Evolutionary conservation across 2,329 filamentous ascomycete species (phyloP), one percentile per base, ranked within the genome.

Genomic region (Curvularia lunata): DNA sequence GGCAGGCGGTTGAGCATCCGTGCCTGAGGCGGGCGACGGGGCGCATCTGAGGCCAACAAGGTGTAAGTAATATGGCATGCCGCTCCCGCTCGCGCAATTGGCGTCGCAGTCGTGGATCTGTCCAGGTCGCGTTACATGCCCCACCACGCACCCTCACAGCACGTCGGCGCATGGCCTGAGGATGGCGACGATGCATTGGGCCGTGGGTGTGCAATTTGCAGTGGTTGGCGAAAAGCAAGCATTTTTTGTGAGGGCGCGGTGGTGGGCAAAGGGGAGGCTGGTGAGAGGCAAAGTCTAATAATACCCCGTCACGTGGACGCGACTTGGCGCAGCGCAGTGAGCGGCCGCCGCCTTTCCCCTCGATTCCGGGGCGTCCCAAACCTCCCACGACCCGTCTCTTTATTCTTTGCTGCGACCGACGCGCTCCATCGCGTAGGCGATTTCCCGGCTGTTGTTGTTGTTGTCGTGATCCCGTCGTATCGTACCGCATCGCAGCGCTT

Each of bases 281-380:
- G 58, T 47, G 52, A 41, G 23, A 56, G 41, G 48, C 48, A 45
- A 38, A 51, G 41, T 56, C 54, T 58, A 63, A 57, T 55, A 51
- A 58, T 61, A 61, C 45, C 27, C 18, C 32, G 37, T 63, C 61
- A 61, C 61, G 61, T 59, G 61, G 47, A 5, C 28, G 40, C 18
- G 16, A 46, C 61, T 63, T 58, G 61, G 61, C 61, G 51, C 45
- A 52, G 50, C 47, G 40, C 54, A 53, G 50, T 46, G 55, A 58
- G 55, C 55, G 55, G 50, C 55, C 50, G 55, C 55, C 55, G 55
- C 55, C 30, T 45, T 48, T 49, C 55, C 45, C 54, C 43, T 57
- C 45, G 46, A 43, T 48, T 19, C 47, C 18, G 23, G 38, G 32
- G 43, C 41, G 52, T 47, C 52, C 45, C 40, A 50, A 43, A 59